These are phyloP conservation scores for Boeremia lycopersici DNA, from an alignment of 2,329 filamentous ascomycete species.

Conservation along the genomic window DNA sequence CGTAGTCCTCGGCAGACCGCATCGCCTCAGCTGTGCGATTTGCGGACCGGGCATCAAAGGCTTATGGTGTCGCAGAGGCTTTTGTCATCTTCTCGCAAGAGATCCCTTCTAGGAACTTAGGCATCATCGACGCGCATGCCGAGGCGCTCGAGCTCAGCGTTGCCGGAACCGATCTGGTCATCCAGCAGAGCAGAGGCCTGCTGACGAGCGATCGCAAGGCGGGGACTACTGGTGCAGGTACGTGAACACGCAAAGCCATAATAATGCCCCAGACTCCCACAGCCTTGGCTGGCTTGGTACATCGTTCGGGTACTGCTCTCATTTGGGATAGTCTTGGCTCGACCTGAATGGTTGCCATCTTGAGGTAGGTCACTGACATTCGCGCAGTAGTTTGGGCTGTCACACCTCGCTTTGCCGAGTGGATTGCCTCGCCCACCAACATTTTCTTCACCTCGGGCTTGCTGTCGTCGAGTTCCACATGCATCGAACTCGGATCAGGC, in stretches of 20 bases:
- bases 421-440: conserved; percentile 71
- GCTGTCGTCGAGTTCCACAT: conserved; percentile 60
- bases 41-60: not conserved
- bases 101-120: conserved; percentile 70
- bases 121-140: conserved; percentile 79
- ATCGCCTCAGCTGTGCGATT: not conserved
- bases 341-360: not conserved
- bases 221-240: conserved; percentile 75
- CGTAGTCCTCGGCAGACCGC: conserved; percentile 14
- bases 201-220: conserved; percentile 76
- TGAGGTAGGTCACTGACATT: conserved; percentile 7
- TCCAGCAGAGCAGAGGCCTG: conserved; percentile 83
- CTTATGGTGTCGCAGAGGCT: conserved; percentile 66
- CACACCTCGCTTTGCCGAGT: conserved; percentile 80
- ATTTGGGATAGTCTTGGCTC: conserved; percentile 6
- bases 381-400: conserved; percentile 84
- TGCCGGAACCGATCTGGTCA: conserved; percentile 70
- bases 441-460: conserved; percentile 64
- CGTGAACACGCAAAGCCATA: conserved; percentile 11
- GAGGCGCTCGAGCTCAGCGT: conserved; percentile 70
- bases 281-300: conserved; percentile 30
- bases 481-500: conserved; percentile 88
- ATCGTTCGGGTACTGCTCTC: conserved; percentile 2
- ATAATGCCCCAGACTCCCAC: conserved; percentile 19
- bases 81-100: conserved; percentile 83